Percentiles rank a stretch among this genome's conserved stretches.
Evolutionary conservation across 164 flowering plant species (phyloP).

Genomic region (Annona squamosa): DNA sequence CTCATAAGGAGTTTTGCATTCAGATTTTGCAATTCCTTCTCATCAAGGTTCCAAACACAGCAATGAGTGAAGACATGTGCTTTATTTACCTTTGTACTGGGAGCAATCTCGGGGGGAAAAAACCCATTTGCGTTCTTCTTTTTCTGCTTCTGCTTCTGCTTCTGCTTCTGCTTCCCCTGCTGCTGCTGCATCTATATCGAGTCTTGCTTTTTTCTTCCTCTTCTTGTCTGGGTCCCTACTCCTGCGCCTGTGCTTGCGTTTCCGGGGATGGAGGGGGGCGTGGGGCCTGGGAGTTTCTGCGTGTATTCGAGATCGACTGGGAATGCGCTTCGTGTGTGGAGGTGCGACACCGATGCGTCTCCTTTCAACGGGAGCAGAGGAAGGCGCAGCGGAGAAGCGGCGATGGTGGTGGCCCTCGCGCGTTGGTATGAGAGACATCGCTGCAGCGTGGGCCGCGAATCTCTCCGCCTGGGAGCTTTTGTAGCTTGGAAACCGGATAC

Average conservation of each 20-base stretch:
- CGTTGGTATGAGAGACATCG: background rate
- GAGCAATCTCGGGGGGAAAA: constrained; percentile 33
- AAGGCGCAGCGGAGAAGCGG: background rate
- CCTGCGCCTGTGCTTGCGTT: background rate
- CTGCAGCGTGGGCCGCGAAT: background rate
- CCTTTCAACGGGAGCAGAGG: background rate
- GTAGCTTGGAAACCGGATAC: too few species aligned
- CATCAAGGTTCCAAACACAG: background rate
- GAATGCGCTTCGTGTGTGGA: background rate
- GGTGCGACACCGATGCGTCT: background rate
- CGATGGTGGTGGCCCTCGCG: background rate
- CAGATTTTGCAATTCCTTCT: background rate
- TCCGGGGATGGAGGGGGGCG: background rate
- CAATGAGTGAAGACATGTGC: background rate
- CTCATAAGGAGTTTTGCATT: background rate
- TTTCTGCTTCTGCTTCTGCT: constrained; percentile 1
- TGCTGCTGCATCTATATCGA: background rate
- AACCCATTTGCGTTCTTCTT: constrained; percentile 30
- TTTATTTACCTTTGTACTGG: constrained; percentile 19
- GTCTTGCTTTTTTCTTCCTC: constrained; percentile 2
- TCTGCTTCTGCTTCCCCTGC: background rate
- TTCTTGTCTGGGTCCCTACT: background rate
- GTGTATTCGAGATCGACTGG: background rate
- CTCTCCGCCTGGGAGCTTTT: background rate
- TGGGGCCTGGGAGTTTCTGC: background rate